Conservation (phyloP, 345 rosid species). For the Moringa oleifera region DNA sequence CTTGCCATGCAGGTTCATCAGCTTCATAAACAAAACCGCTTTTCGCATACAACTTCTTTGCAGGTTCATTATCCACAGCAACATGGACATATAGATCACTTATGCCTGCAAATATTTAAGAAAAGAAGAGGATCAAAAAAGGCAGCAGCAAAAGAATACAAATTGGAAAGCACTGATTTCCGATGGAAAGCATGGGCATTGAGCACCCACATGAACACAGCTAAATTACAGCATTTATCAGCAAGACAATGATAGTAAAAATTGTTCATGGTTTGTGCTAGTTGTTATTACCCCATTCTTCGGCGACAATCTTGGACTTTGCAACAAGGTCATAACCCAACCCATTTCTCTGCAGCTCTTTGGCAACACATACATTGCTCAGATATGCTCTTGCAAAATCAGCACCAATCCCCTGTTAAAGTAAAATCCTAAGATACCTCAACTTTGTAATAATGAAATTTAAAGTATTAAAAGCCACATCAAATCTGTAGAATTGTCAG, state of each 20-base stretch:
- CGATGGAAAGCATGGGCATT: background rate
- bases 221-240: no score
- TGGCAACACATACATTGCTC: slow-evolving; percentile 85
- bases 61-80: slow-evolving; percentile 73
- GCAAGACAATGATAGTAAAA: background rate
- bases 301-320: slow-evolving; percentile 57
- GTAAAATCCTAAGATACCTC: background rate
- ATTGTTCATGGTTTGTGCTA: background rate
- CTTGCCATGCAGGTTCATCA: slow-evolving; percentile 95
- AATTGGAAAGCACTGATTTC: background rate
- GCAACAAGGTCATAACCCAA: slow-evolving; percentile 53
- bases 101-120: slow-evolving; percentile 47
- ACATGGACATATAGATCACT: slow-evolving; percentile 89
- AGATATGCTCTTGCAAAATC: slow-evolving; percentile 77
- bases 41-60: slow-evolving; percentile 71
- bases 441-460: background rate
- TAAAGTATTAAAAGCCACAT: background rate
- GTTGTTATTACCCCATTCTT: slow-evolving; percentile 65
- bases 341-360: slow-evolving; percentile 75
- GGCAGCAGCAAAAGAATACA: background rate
- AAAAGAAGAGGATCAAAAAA: background rate
- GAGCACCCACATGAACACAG: background rate
- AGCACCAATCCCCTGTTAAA: slow-evolving; percentile 50
- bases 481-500: background rate
- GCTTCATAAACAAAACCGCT: slow-evolving; percentile 63